Evolutionary conservation across 2,329 filamentous ascomycete genomes (phyloP), one percentile per base, ranked within the genome.

Genomic region (Aspergillus floridensis): DNA sequence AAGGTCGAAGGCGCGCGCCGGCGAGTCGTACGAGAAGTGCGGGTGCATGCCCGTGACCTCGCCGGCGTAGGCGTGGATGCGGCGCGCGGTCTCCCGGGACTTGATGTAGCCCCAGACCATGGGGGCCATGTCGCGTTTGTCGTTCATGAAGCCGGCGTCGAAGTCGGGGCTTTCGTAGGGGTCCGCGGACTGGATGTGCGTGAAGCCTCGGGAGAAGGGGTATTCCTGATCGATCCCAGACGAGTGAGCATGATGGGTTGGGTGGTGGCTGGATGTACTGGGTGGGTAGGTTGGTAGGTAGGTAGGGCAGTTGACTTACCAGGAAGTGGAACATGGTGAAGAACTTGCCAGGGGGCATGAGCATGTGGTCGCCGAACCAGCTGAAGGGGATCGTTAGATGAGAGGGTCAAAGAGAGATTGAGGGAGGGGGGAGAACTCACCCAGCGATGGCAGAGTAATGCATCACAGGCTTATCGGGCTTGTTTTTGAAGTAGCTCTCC

Each of bases 71-170:
- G 89, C 86, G 26, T 88, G 83, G 89, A 92, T 92, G 63, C 89
- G 85, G 3, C 90, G 84, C 1, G 90, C 90, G 3, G 89, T 92
- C 81, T 92, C 89, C 59, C 89, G 87, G 2, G 87, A 90, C 78
- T 92, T 92, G 80, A 92, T 90, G 76, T 92, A 92, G 4, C 87
- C 87, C 89, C 90, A 92, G 5, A 93, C 88, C 87, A 90, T 91
- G 8, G 90, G 89, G 1, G 87, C 89, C 89, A 93, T 92, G 69
- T 93, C 90, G 24, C 90, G 83, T 76, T 91, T 88, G 76, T 93
- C 90, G 68, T 91, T 93, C 89, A 93, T 92, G 80, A 92, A 93
- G 22, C 89, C 89, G 1, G 88, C 84, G 71, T 93, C 90, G 67
- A 93, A 92, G 77, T 92, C 90, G 0, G 89, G 89, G 14, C 81